These are phyloP conservation scores for Arabidopsis arenosa DNA, from an alignment of 345 rosid species.

Conservation along the genomic window DNA sequence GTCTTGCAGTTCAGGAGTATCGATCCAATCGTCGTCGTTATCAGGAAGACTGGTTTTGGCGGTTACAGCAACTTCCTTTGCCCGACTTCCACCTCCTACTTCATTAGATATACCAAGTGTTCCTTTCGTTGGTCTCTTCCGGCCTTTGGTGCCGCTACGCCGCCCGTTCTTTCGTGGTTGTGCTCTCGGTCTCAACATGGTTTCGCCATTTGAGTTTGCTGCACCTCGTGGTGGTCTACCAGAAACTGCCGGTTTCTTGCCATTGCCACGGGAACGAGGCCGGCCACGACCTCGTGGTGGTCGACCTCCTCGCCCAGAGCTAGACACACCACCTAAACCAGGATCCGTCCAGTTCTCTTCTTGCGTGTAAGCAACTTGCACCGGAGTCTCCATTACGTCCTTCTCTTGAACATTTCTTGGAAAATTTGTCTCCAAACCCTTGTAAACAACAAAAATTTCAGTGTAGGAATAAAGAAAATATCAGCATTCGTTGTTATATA, in stretches of 20 bases:
- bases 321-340: constrained; percentile 42
- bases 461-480: constrained; percentile 9
- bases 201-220: constrained; percentile 35
- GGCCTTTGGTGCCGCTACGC: constrained; percentile 51
- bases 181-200: constrained; percentile 52
- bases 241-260: constrained; percentile 55
- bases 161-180: constrained; percentile 61
- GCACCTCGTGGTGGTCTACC: constrained; percentile 54
- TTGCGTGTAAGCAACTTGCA: constrained; percentile 46
- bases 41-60: constrained; percentile 35
- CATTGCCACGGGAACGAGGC: constrained; percentile 50
- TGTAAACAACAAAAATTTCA: not conserved
- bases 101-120: constrained; percentile 42
- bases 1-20: constrained; percentile 42
- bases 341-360: constrained; percentile 61
- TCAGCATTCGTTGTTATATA: not conserved
- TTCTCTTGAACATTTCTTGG: constrained; percentile 47
- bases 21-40: constrained; percentile 49
- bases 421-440: constrained; percentile 46
- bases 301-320: constrained; percentile 51
- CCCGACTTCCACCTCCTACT: constrained; percentile 32
- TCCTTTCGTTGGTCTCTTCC: constrained; percentile 57
- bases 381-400: constrained; percentile 42
- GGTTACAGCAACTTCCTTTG: constrained; percentile 31
- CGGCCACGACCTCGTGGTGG: constrained; percentile 59